Evolutionary conservation across 2,329 filamentous ascomycete species (phyloP), one percentile per base, ranked within the genome.

Genomic region (Mariannaea elegans): DNA sequence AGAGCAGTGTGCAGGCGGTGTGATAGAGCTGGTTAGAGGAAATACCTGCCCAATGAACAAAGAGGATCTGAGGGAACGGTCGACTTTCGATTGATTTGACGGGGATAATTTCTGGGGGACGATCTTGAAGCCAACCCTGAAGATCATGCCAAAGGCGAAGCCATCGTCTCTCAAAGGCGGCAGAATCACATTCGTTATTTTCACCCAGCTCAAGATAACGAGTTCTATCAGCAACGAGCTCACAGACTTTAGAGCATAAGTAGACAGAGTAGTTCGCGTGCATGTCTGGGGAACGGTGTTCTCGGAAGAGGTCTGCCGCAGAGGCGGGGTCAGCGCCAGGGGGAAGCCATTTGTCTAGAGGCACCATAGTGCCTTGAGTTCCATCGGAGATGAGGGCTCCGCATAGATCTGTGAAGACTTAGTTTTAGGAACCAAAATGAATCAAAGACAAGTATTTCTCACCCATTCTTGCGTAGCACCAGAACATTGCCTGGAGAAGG

Each of bases 201-300:
- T 81, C 76, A 6, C 78, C 80, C 1, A 84, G 73, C 63, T 85
- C 82, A 3, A 78, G 64, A 61, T 77, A 81, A 31, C 80, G 79
- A 3, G 82, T 84, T 16, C 79, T 79, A 51, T 80, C 76, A 8
- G 80, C 78, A 12, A 84, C 73, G 3, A 87, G 77, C 63, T 85
- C 79, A 58, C 80, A 84, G 2, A 80, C 79, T 56, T 78, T 79
- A 4, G 84, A 81, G 49, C 79, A 82, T 2, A 88, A 77, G 62
- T 84, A 88, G 2, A 88, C 84, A 7, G 84, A 79, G 63, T 84
- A 84, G 64, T 87, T 87, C 29, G 85, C 85, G 61, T 86, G 81
- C 78, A 83, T 85, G 63, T 88, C 85, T 5, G 81, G 76, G 4
- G 67, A 67, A n/a, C 59, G 51, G 10, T 65, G 62, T 14, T 68